Evolutionary conservation across 129 eudicot genomes (phyloP).

Genomic region (Chrysanthemum seticuspe): DNA sequence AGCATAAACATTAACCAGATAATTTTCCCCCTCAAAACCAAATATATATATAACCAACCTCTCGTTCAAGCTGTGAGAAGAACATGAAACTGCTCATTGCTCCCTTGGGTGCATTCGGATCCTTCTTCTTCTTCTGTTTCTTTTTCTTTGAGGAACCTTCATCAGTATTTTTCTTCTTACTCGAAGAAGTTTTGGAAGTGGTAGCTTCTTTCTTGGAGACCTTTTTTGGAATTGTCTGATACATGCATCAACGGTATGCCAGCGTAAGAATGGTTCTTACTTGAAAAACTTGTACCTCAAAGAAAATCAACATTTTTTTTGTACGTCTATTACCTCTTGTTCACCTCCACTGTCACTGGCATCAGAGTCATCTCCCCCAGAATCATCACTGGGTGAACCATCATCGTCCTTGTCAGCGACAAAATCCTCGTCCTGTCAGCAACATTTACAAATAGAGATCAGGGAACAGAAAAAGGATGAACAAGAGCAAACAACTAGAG

Average conservation of each 20-base stretch:
- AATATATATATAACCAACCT: slow-evolving; percentile 43
- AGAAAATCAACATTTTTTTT: background rate
- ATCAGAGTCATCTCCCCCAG: slow-evolving; percentile 85
- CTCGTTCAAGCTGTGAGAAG: slow-evolving; percentile 84
- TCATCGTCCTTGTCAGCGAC: slow-evolving; percentile 75
- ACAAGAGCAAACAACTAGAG: too few species aligned
- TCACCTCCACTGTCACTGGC: slow-evolving; percentile 75
- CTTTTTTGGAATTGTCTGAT: slow-evolving; percentile 65
- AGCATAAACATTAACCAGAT: background rate
- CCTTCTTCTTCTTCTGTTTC: slow-evolving; percentile 86
- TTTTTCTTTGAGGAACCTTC: slow-evolving; percentile 73
- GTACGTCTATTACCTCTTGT: slow-evolving; percentile 72
- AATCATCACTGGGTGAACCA: slow-evolving; percentile 93
- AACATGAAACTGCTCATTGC: slow-evolving; percentile 81
- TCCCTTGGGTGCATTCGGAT: slow-evolving; percentile 93
- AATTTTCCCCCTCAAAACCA: background rate
- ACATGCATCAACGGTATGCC: slow-evolving; percentile 4
- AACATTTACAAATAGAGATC: slow-evolving; percentile 6
- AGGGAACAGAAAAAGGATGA: background rate
- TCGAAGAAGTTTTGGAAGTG: slow-evolving; percentile 53
- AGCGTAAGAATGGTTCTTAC: slow-evolving; percentile 18
- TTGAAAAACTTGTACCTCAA: background rate
- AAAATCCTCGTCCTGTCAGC: slow-evolving; percentile 85
- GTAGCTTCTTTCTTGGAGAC: slow-evolving; percentile 64
- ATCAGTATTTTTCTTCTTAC: slow-evolving; percentile 63